A percentile compares a stretch with the other conserved stretches of the same genome.
These are phyloP conservation scores for Solanum arcanum DNA, from an alignment of 257 asterid species.

Conservation along the genomic window DNA sequence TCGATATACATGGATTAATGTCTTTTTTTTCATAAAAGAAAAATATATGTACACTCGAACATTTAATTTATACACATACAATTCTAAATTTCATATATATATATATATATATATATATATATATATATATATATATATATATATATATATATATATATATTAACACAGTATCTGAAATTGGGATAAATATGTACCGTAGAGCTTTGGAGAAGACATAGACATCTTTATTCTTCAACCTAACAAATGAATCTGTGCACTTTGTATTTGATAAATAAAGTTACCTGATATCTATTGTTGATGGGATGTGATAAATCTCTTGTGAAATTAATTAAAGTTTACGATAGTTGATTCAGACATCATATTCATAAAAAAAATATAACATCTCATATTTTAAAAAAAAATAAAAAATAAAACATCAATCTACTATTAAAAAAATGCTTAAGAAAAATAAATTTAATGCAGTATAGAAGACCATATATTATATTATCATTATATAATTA, in stretches of 20 bases:
- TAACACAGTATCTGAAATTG: background rate
- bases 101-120: too few relatives aligned
- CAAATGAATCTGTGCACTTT: background rate
- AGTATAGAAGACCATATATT: background rate
- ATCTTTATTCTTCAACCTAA: background rate
- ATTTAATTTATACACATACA: background rate
- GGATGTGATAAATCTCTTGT: background rate
- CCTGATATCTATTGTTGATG: accelerated
- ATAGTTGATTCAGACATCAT: accelerated
- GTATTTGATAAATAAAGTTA: accelerated
- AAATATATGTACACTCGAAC: background rate
- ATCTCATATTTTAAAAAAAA: background rate
- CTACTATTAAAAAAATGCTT: background rate
- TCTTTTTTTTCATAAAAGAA: background rate
- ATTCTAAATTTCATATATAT: background rate
- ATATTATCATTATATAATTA: background rate
- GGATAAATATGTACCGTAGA: background rate
- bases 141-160: too few relatives aligned
- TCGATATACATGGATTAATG: too few relatives aligned
- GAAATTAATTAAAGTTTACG: background rate
- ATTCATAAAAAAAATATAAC: background rate
- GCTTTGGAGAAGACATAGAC: background rate
- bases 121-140: too few relatives aligned
- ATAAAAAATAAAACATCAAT: background rate
- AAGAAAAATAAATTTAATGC: background rate